Conservation (phyloP, 345 rosid genomes). For the Nasturtium officinale region DNA sequence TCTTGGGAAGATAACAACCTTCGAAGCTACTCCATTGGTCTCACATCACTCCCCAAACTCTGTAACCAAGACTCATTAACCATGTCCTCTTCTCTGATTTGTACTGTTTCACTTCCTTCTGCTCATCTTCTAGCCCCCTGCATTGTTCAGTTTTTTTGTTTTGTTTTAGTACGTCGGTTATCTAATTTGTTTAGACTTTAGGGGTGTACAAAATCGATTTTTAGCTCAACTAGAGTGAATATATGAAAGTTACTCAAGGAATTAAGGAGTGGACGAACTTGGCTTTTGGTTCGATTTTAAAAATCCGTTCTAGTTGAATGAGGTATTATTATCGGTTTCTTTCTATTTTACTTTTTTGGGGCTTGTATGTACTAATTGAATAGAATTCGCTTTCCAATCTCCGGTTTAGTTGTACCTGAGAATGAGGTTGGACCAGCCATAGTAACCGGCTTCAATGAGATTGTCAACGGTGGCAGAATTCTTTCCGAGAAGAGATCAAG, state of each 20-base stretch:
- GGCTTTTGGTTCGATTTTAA: neutral
- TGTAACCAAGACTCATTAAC: slow-evolving; percentile 60
- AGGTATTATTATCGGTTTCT: too few species aligned
- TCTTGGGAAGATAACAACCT: slow-evolving; percentile 66
- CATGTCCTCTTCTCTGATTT: slow-evolving; percentile 58
- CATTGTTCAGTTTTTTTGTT: slow-evolving; percentile 18
- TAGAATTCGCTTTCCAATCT: neutral
- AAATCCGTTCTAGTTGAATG: too few species aligned
- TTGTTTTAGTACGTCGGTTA: slow-evolving; percentile 20
- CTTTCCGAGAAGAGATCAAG: slow-evolving; percentile 76
- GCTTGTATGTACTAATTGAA: too few species aligned
- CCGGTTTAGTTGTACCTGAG: slow-evolving; percentile 55
- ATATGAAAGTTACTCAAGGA: neutral
- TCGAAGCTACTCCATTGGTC: slow-evolving; percentile 82
- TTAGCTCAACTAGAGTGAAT: slow-evolving; percentile 6
- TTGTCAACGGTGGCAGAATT: slow-evolving; percentile 76
- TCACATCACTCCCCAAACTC: slow-evolving; percentile 79
- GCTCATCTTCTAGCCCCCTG: slow-evolving; percentile 70
- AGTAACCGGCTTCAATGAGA: slow-evolving; percentile 78
- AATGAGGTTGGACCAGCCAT: slow-evolving; percentile 73
- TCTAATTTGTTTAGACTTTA: slow-evolving; percentile 2
- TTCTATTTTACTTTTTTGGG: too few species aligned
- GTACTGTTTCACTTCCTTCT: slow-evolving; percentile 62
- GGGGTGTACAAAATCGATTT: slow-evolving; percentile 21
- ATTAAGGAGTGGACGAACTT: neutral